phyloP scores from a whole-genome alignment of 75 land plant genomes.

The Pinus albicaulis region DNA sequence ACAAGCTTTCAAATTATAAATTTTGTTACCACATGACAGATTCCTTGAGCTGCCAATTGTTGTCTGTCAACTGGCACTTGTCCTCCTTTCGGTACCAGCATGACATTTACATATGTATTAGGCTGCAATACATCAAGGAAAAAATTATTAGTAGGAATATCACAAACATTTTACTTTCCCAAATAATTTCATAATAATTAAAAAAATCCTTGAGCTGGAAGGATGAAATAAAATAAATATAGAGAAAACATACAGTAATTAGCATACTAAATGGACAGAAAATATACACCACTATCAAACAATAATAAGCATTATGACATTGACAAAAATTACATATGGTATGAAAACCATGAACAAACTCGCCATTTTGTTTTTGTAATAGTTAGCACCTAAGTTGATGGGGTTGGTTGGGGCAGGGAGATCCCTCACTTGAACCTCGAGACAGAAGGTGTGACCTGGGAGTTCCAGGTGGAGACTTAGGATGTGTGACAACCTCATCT shows the following conservation, averaged over 20 bases:
- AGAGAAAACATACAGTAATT: no score
- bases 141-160: not conserved
- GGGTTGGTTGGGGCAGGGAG: no score
- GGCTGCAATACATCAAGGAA: slow-evolving; percentile 47
- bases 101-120: slow-evolving; percentile 59
- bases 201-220: not conserved
- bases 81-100: slow-evolving; percentile 83
- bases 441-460: no score
- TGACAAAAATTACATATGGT: not conserved
- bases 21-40: slow-evolving; percentile 67
- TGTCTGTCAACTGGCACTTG: slow-evolving; percentile 63
- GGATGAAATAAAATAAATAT: no score
- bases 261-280: no score
- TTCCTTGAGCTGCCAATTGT: slow-evolving; percentile 54
- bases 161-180: not conserved
- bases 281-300: not conserved
- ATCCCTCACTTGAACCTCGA: no score
- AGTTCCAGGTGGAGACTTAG: no score
- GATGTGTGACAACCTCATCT: no score
- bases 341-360: not conserved
- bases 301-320: not conserved
- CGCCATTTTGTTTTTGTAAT: not conserved
- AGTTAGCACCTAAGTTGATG: not conserved
- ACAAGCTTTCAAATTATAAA: not conserved
- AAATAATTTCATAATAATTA: not conserved